Evolutionary conservation across 2,329 filamentous ascomycete species (phyloP), one percentile per base, ranked within the genome.

Genomic region (Nemania sp.): DNA sequence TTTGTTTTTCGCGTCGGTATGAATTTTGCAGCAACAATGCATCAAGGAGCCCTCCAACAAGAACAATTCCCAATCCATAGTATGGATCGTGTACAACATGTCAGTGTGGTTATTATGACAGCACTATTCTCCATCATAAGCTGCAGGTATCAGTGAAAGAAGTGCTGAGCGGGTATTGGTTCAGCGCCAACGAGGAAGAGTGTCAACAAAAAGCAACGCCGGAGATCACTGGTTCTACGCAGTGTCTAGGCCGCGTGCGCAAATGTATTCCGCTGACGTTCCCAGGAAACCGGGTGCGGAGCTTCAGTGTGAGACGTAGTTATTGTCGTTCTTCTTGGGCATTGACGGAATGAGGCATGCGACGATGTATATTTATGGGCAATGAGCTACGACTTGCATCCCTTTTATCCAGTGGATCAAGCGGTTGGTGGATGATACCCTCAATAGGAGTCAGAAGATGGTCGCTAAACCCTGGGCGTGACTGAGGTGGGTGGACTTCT

Each of bases 371-470:
- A 5, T 40, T 50, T 15, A 45, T 8, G 54, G 41, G 45, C 30
- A 43, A 53, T 54, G 49, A 53, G 22, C 23, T 14, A 56, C 40
- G 30, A 47, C 20, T 49, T 45, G 49, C 49, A 31, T 43, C 9
- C 46, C 31, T 51, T 40, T 53, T 49, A 28, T 22, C 20, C 20
- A 28, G 31, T 30, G 15, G 5, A 23, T 41, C 11, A 48, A 52
- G 39, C 40, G 49, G 48, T 52, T 30, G 23, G 34, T 51, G 41
- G 22, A 43, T 49, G 44, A 52, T 56, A 56, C 43, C 53, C 53
- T 52, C 14, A 39, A 44, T 56, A 47, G 33, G 20, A 49, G 42
- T 49, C 53, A 37, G 33, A 23, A 48, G 39, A 42, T 34, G 36
- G 40, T n/a, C n/a, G n/a, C n/a, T n/a, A n/a, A n/a, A n/a, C n/a